phyloP scores from a whole-genome alignment of 2,329 filamentous ascomycete species.

The Hawksworthiomyces lignivorus region DNA sequence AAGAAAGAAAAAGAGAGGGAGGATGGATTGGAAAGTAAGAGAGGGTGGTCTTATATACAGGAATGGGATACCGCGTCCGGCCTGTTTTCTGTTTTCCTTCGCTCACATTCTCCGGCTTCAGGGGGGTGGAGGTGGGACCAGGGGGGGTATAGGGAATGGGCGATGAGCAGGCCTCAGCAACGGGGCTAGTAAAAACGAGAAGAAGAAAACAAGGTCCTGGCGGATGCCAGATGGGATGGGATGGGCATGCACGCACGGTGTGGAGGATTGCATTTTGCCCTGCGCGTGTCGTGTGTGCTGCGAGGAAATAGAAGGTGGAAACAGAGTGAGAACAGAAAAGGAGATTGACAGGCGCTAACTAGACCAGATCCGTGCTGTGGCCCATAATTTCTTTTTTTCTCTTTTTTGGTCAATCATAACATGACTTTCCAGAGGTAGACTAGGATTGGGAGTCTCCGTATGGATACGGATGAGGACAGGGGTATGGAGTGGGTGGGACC shows the following conservation, averaged over 20 bases:
- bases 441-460: slow-evolving; percentile 7
- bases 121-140: neutral
- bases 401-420: slow-evolving; percentile 5
- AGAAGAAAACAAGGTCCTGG: slow-evolving; percentile 1
- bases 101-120: neutral
- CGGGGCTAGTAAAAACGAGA: neutral
- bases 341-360: slow-evolving; percentile 14
- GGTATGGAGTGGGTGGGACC: slow-evolving; percentile 3
- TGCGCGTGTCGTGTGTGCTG: neutral
- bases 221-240: slow-evolving; percentile 11
- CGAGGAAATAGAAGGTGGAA: neutral
- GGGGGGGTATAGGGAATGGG: neutral
- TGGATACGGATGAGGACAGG: too few relatives aligned
- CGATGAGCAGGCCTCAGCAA: neutral
- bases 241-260: neutral
- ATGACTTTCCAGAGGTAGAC: slow-evolving; percentile 6
- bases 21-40: slow-evolving; percentile 9
- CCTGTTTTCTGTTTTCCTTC: slow-evolving; percentile 1
- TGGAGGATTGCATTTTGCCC: too few relatives aligned
- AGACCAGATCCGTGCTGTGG: slow-evolving; percentile 13
- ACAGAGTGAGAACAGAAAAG: slow-evolving; percentile 7
- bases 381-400: slow-evolving; percentile 9
- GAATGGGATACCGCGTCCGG: slow-evolving; percentile 3
- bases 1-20: slow-evolving; percentile 22
- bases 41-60: slow-evolving; percentile 19